Conservation (phyloP, 371 early-diverging fungal species). For the Mortierella sp. region DNA sequence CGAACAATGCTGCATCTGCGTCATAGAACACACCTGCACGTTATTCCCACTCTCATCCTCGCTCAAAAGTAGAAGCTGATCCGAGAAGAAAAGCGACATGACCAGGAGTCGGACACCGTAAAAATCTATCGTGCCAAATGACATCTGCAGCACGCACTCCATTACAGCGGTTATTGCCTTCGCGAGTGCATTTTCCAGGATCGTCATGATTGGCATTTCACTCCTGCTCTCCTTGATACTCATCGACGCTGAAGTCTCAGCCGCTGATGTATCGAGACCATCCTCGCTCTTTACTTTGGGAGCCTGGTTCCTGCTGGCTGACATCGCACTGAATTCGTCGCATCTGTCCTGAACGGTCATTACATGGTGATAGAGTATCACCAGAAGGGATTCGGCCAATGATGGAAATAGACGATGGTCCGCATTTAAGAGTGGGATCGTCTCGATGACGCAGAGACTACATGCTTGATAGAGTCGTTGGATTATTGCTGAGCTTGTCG, state of each 20-base stretch:
- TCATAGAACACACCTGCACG: conserved; percentile 21
- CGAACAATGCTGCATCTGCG: too few species aligned
- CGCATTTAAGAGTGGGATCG: conserved; percentile 4
- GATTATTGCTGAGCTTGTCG: conserved; percentile 12
- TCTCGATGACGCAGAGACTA: conserved; percentile 20
- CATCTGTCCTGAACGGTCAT: conserved; percentile 33
- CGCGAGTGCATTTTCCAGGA: conserved; percentile 20
- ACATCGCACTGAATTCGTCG: conserved; percentile 23
- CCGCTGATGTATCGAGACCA: neutral
- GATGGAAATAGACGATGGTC: conserved; percentile 2
- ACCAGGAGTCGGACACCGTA: conserved; percentile 5
- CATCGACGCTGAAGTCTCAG: neutral
- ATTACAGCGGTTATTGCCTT: conserved; percentile 13
- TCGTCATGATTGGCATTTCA: conserved; percentile 12
- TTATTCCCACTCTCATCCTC: conserved; percentile 30
- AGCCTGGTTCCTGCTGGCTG: neutral
- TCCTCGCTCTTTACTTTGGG: conserved; percentile 10
- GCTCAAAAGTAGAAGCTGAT: conserved; percentile 14
- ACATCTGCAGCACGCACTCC: conserved; percentile 3
- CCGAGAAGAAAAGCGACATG: conserved; percentile 22
- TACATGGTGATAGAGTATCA: conserved; percentile 28
- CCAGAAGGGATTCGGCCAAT: conserved; percentile 16
- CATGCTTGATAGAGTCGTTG: conserved; percentile 34
- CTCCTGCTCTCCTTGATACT: conserved; percentile 22
- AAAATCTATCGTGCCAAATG: conserved; percentile 7